Evolutionary conservation across 768 basidiomycete genomes (phyloP).

Genomic region (Dacryopinax spathularia): DNA sequence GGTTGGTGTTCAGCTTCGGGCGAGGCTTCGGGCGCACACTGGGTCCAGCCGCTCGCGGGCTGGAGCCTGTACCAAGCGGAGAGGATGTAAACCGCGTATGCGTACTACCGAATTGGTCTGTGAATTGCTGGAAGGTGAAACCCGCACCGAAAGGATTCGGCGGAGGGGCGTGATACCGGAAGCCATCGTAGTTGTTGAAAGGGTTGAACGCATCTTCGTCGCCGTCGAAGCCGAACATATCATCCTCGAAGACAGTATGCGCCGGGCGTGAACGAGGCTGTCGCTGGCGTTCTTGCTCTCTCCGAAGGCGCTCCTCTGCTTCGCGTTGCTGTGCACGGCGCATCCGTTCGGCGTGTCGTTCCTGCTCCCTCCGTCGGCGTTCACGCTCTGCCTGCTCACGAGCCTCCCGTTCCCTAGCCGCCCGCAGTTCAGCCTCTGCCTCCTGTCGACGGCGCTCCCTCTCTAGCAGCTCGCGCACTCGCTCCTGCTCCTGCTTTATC

Average conservation of each 20-base stretch:
- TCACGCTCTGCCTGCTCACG: too few relatives aligned
- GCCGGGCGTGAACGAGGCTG: not conserved
- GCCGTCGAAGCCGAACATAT: conserved; percentile 6
- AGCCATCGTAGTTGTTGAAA: conserved; percentile 8
- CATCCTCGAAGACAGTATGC: not conserved
- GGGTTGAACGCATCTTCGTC: conserved; percentile 11
- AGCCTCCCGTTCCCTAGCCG: too few relatives aligned
- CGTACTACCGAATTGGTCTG: not conserved
- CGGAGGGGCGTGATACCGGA: not conserved
- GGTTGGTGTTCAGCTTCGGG: not conserved
- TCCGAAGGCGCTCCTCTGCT: not conserved
- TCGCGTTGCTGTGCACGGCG: too few relatives aligned
- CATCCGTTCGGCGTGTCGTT: too few relatives aligned
- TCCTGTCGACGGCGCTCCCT: too few relatives aligned
- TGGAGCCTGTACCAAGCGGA: too few relatives aligned
- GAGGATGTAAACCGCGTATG: too few relatives aligned
- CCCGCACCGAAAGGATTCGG: not conserved
- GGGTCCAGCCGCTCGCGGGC: too few relatives aligned
- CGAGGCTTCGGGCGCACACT: not conserved
- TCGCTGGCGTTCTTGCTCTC: not conserved
- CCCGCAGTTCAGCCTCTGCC: too few relatives aligned
- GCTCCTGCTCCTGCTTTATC: too few relatives aligned
- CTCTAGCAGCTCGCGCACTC: too few relatives aligned
- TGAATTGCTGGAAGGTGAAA: not conserved
- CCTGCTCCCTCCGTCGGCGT: not conserved